phyloP scores from a whole-genome alignment of 2,329 filamentous ascomycete species.

The Colletotrichum sp. region DNA sequence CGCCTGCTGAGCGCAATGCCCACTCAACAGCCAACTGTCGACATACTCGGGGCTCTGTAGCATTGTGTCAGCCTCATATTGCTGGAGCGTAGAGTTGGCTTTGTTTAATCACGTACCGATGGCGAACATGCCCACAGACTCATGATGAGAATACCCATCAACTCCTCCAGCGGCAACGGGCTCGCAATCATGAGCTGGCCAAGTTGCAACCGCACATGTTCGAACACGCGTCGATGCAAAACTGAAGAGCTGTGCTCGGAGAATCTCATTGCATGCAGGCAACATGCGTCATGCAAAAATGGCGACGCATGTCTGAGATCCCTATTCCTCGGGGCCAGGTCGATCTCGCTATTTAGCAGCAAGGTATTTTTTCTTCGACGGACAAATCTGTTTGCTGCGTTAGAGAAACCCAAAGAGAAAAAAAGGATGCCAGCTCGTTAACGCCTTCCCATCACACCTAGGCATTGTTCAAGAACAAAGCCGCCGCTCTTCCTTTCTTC shows the following conservation, averaged over 20 bases:
- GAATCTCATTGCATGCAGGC: conserved; percentile 34
- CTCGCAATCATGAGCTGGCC: conserved; percentile 43
- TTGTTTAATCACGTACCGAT: not conserved
- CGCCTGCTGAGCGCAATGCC: conserved; percentile 46
- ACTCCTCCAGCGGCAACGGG: conserved; percentile 43
- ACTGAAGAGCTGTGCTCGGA: conserved; percentile 5
- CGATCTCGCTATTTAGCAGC: conserved; percentile 12
- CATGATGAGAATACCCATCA: conserved; percentile 44
- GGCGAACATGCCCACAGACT: conserved; percentile 25
- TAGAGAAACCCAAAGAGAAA: not conserved
- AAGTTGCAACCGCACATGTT: conserved; percentile 40
- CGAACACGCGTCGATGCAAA: conserved; percentile 42
- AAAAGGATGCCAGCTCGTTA: not conserved
- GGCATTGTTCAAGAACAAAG: not conserved
- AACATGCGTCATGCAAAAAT: conserved; percentile 44
- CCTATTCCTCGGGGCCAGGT: conserved; percentile 8
- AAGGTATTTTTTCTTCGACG: conserved; percentile 4
- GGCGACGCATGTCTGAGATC: conserved; percentile 37
- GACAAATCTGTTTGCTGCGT: not conserved
- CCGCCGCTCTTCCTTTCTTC: not conserved
- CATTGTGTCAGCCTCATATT: not conserved
- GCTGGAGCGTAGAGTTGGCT: not conserved
- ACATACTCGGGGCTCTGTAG: conserved; percentile 37
- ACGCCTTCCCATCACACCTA: not conserved
- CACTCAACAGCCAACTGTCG: conserved; percentile 46